These are phyloP conservation scores for Aspergillus uvarum DNA, from an alignment of 2,329 filamentous ascomycete genomes.

Conservation along the genomic window DNA sequence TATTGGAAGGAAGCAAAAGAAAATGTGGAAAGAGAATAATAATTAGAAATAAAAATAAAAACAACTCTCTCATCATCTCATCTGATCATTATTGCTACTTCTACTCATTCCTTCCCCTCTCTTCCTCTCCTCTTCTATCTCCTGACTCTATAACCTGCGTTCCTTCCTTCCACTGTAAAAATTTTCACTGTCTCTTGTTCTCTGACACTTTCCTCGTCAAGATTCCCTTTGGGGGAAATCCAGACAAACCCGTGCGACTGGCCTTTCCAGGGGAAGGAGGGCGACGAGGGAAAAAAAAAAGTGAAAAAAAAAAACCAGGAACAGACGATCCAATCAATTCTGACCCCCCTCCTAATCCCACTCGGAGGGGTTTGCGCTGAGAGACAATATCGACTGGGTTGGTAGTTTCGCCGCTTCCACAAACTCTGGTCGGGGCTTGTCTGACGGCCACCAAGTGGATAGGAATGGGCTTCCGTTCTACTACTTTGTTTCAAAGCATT, in stretches of 20 bases:
- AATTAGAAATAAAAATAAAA: conserved; percentile 5
- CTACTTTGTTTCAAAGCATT: not conserved
- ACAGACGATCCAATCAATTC: not conserved
- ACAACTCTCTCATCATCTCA: conserved; percentile 13
- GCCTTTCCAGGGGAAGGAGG: not conserved
- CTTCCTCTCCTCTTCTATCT: conserved; percentile 5
- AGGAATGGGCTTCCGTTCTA: not conserved
- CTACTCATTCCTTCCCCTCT: conserved; percentile 13
- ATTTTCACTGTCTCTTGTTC: not conserved
- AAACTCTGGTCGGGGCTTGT: not conserved
- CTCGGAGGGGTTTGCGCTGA: not conserved
- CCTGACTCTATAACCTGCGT: not conserved
- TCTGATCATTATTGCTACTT: conserved; percentile 18
- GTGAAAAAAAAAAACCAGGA: not conserved
- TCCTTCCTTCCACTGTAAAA: not conserved
- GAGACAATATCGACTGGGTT: not conserved
- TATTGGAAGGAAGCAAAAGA: conserved; percentile 2
- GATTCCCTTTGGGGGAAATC: conserved; percentile 1
- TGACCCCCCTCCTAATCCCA: not conserved
- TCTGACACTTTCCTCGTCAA: conserved; percentile 1
- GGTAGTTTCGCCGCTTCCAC: not conserved
- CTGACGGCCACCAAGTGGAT: not conserved
- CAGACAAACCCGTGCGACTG: not conserved
- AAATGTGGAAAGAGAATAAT: too few species aligned
- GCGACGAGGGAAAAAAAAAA: not conserved